Evolutionary conservation across 2,329 filamentous ascomycete species (phyloP), one percentile per base, ranked within the genome.

Genomic region (Diaporthe sp.): DNA sequence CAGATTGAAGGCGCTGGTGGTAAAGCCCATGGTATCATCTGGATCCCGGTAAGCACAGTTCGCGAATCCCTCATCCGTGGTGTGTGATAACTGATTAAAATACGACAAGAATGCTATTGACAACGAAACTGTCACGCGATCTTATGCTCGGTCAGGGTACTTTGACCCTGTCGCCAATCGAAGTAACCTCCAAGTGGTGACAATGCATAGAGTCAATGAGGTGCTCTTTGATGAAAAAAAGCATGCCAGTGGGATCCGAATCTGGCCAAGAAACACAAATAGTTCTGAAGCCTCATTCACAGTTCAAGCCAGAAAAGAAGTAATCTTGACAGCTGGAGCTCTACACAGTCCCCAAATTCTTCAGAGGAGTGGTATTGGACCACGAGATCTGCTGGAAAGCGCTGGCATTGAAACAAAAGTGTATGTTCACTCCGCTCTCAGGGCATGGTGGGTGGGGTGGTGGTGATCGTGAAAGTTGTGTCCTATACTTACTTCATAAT

Each of bases 1-100:
- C 54, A 57, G 54, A n/a, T n/a, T 6, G 54, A 57, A n/a, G 54
- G 54, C 9, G 54, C 54, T n/a, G 54, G 54, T 57, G 54, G 54
- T n/a, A 57, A 38, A 35, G 54, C 54, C 9, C 19, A 57, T 38
- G 54, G 54, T n/a, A 13, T 57, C 9, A n/a, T 57, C 17, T 57
- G 54, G 54, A 57, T 57, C 54, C 54, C 54, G 4, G 54, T 57
- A 3, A 38, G 54, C 12, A 8, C 2, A n/a, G n/a, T n/a, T 0
- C 54, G 4, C 22, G 1, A 0, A 10, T 38, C 1, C 10, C 8
- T 6, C 19, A 1, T 2, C 30, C 19, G 3, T 13, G 3, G 30
- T 1, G 17, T 12, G 30, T 35, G 19, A 35, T 22, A 3, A n/a
- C 30, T 5, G 22, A 57, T n/a, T 57, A 3, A 35, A 9, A 2